phyloP scores from a whole-genome alignment of 441 rosid genomes.

The Francoa sonchifolia region DNA sequence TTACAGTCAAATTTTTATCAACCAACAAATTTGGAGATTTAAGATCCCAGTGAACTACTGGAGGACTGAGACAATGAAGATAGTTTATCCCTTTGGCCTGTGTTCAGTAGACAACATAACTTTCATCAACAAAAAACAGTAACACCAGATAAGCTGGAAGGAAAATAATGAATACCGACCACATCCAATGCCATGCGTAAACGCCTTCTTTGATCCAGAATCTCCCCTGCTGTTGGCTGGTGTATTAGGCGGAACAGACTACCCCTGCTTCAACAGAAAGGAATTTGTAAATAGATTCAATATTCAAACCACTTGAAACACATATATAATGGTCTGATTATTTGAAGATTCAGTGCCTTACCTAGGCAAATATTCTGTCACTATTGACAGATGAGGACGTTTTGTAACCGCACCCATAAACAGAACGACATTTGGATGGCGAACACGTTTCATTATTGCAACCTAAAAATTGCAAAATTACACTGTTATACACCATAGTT shows the following conservation, averaged over 20 bases:
- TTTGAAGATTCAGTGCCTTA: slow-evolving; percentile 11
- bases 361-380: slow-evolving; percentile 94
- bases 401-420: slow-evolving; percentile 98
- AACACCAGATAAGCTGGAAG: slow-evolving; percentile 1
- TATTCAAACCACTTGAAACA: neutral
- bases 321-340: too few species aligned
- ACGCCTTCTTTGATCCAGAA: slow-evolving; percentile 73
- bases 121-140: slow-evolving; percentile 1
- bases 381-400: slow-evolving; percentile 74
- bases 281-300: slow-evolving; percentile 8
- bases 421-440: slow-evolving; percentile 95
- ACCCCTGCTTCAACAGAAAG: slow-evolving; percentile 43
- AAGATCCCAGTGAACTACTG: slow-evolving; percentile 95
- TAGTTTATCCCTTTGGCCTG: slow-evolving; percentile 98
- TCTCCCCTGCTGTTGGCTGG: slow-evolving; percentile 74
- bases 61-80: slow-evolving; percentile 82
- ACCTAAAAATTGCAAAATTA: slow-evolving; percentile 32
- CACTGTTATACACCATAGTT: neutral
- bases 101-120: slow-evolving; percentile 15
- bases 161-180: slow-evolving; percentile 32
- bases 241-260: slow-evolving; percentile 84
- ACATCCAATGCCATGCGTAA: slow-evolving; percentile 92
- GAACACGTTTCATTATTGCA: slow-evolving; percentile 91
- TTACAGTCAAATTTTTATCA: slow-evolving; percentile 89
- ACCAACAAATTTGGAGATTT: slow-evolving; percentile 91